phyloP scores from a whole-genome alignment of 2,329 filamentous ascomycete genomes.

The Ilyonectria mors-panacis region DNA sequence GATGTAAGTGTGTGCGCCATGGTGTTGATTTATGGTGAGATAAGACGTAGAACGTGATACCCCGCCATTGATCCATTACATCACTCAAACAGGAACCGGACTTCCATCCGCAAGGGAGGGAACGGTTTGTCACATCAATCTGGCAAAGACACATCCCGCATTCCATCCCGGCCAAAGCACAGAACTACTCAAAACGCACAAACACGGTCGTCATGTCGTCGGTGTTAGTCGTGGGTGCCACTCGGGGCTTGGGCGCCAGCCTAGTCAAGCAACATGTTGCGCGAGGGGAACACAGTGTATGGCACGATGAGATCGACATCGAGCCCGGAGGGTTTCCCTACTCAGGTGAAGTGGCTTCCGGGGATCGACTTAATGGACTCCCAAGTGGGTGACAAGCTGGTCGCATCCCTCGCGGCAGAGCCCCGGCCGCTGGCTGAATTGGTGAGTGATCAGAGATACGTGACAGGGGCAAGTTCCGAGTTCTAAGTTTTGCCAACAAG shows the following conservation, averaged over 20 bases:
- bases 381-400: constrained; percentile 63
- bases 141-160: neutral
- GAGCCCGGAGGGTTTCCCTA: constrained; percentile 59
- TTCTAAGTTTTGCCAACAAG: constrained; percentile 49
- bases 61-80: constrained; percentile 41
- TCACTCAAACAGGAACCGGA: constrained; percentile 29
- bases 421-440: constrained; percentile 60
- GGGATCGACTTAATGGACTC: constrained; percentile 69
- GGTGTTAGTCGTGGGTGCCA: constrained; percentile 77
- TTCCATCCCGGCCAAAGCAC: neutral
- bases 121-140: neutral
- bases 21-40: constrained; percentile 25
- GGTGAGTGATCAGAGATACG: constrained; percentile 50
- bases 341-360: constrained; percentile 69
- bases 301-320: constrained; percentile 69
- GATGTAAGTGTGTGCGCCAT: constrained; percentile 8
- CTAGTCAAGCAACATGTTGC: constrained; percentile 72
- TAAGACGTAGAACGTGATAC: constrained; percentile 13
- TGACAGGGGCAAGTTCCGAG: neutral
- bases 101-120: constrained; percentile 4
- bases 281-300: constrained; percentile 65
- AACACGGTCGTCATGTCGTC: constrained; percentile 56
- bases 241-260: constrained; percentile 76
- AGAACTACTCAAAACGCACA: neutral
- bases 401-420: constrained; percentile 57